Conservation (phyloP, 192 early-diverging fungal genomes). For the Coemansia erecta region DNA sequence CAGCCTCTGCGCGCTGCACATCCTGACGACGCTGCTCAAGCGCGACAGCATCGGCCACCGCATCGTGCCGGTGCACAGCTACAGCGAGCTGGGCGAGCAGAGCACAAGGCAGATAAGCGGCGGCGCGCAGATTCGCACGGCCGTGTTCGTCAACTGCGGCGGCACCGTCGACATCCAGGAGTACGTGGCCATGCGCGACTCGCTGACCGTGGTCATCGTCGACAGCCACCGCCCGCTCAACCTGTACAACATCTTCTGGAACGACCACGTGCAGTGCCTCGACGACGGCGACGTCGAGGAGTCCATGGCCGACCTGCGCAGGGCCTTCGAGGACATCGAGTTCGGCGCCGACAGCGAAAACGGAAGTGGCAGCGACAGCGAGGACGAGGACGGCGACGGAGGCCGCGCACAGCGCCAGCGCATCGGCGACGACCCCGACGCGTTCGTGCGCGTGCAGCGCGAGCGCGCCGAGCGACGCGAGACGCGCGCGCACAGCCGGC, state of each 20-base stretch:
- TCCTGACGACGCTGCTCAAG: constrained; percentile 74
- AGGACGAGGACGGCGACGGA: neutral
- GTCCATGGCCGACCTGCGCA: neutral
- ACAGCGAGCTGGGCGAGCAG: constrained; percentile 58
- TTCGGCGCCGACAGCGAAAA: constrained; percentile 8
- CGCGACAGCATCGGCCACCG: constrained; percentile 79
- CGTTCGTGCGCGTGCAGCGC: constrained; percentile 47
- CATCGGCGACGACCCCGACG: constrained; percentile 43
- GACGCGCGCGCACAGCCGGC: constrained; percentile 33
- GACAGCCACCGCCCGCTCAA: constrained; percentile 90
- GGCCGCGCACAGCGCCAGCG: constrained; percentile 8
- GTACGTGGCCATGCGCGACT: constrained; percentile 54
- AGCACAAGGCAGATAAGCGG: constrained; percentile 55
- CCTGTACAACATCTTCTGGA: constrained; percentile 75
- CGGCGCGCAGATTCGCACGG: constrained; percentile 63
- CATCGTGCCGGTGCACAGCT: constrained; percentile 74
- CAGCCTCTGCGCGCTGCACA: constrained; percentile 76
- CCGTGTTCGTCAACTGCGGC: constrained; percentile 87
- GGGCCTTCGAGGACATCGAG: neutral
- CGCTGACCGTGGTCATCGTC: constrained; percentile 72
- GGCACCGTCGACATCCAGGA: constrained; percentile 73
- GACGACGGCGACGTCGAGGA: constrained; percentile 69
- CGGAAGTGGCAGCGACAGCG: neutral
- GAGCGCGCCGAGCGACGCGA: constrained; percentile 29
- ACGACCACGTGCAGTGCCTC: constrained; percentile 77